Evolutionary conservation across 108 stramenopile genomes (phyloP), one percentile per base, ranked within the genome.

Genomic region (Mayamaea pseudoterrestris): DNA sequence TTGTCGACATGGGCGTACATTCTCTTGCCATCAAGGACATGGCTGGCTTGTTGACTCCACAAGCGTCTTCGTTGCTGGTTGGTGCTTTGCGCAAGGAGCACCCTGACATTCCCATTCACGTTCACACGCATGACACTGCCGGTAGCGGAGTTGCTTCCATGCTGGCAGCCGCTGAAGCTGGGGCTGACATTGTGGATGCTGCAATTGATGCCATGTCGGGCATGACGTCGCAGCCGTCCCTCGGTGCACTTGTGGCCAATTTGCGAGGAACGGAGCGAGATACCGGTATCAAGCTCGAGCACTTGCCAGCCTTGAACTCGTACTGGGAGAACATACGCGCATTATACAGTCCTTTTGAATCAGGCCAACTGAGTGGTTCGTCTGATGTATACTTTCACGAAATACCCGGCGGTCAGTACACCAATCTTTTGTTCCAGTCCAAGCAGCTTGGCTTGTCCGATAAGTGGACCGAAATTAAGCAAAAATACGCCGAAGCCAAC

Each of bases 91-190:
- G 94, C 5, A 45, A 60, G 36, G 89, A 90, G 68, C 73, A 80
- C 65, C 93, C 93, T 5, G 73, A 93, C 53, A 59, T 74, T 31
- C 93, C 93, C 14, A 93, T 97, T 43, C 96, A 97, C 57, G 83
- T 97, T 11, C 96, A 97, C 69, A 95, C 96, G n/a, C 96, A 97
- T 57, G 93, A 94, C 63, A 94, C 96, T 7, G 87, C 94, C 18
- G 94, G 96, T 13, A 73, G 77, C 20, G 91, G 93, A 11, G 92
- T 95, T 22, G 91, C 96, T 17, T 88, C 90, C 29, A 93, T 91
- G 91, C 58, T 93, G 35, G 91, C 83, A 30, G 68, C 71, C 24
- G 89, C 90, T 3, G 49, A 83, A 49, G 87, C 88, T 36, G 95
- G 95, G 34, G 90, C 91, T 6, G 95, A 96, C 55, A 70, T 87